Evolutionary conservation across 2,329 filamentous ascomycete genomes (phyloP).

Genomic region (Fusarium brachygibbosum): DNA sequence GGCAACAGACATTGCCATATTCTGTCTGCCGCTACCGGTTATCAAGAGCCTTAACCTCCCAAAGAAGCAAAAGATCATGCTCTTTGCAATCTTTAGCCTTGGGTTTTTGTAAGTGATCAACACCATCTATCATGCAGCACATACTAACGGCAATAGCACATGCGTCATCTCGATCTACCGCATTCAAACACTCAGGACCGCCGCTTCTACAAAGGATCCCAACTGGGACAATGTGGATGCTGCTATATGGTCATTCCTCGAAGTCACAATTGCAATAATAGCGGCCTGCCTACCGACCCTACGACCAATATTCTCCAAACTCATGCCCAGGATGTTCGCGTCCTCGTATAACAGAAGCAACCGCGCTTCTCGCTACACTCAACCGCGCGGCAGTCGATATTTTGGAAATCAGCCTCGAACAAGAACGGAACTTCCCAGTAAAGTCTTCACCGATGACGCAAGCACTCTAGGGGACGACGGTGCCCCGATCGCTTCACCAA

Average conservation of each 20-base stretch:
- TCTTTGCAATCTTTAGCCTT: conserved; percentile 15
- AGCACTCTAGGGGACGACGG: background rate
- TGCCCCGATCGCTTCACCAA: background rate
- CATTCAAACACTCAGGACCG: conserved; percentile 20
- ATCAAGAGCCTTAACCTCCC: conserved; percentile 26
- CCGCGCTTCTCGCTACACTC: background rate
- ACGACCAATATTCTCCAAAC: conserved; percentile 18
- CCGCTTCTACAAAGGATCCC: conserved; percentile 20
- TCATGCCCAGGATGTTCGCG: conserved; percentile 16
- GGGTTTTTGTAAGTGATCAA: conserved; percentile 3
- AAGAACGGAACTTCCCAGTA: background rate
- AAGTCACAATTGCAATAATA: conserved; percentile 20
- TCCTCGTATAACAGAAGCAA: background rate
- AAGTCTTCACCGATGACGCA: background rate
- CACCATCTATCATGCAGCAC: rapidly evolving
- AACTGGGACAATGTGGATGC: conserved; percentile 34
- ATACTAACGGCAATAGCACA: conserved; percentile 2
- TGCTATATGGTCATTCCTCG: conserved; percentile 31
- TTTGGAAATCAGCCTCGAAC: background rate
- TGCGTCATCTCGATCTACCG: conserved; percentile 28
- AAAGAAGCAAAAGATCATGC: conserved; percentile 22
- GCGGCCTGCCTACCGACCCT: conserved; percentile 26
- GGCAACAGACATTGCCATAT: conserved; percentile 10
- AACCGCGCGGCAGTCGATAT: background rate
- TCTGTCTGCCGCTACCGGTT: conserved; percentile 22